Evolutionary conservation across 352 stramenopile genomes (phyloP).

Genomic region (Phytophthora uliginosa): DNA sequence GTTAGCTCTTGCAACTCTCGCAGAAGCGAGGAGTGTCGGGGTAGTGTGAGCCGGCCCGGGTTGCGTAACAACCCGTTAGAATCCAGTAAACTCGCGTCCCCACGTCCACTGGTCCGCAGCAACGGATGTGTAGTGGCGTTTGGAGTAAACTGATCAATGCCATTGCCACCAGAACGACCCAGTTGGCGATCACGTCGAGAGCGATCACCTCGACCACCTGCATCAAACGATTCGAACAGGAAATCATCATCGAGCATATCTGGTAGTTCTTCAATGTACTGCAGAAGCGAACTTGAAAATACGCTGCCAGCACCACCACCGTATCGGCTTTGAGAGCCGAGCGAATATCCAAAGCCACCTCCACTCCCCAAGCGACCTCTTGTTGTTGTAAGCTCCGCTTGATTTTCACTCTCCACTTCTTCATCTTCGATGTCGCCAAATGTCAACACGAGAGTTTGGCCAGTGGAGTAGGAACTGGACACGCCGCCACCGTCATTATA

Average conservation of each 20-base stretch:
- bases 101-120: conserved; percentile 48
- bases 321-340: conserved; percentile 23
- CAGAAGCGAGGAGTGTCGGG: conserved; percentile 77
- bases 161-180: conserved; percentile 22
- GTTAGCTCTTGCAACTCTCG: conserved; percentile 81
- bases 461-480: conserved; percentile 22
- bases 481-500: conserved; percentile 26
- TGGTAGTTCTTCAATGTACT: conserved; percentile 71
- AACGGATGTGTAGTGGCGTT: conserved; percentile 48
- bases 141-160: conserved; percentile 19
- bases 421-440: conserved; percentile 51
- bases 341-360: conserved; percentile 11
- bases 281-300: conserved; percentile 49
- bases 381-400: not conserved
- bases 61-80: conserved; percentile 38
- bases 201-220: conserved; percentile 41
- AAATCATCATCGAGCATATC: conserved; percentile 65
- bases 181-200: conserved; percentile 47
- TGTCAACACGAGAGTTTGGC: conserved; percentile 50
- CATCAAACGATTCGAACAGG: conserved; percentile 68
- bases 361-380: conserved; percentile 20
- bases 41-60: conserved; percentile 49
- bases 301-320: conserved; percentile 21
- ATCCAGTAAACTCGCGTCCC: conserved; percentile 44
- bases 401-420: conserved; percentile 19